A percentile compares a stretch with the other conserved stretches of the same genome.
Conservation (phyloP, 164 flowering plant genomes). For the Sextonia rubra region DNA sequence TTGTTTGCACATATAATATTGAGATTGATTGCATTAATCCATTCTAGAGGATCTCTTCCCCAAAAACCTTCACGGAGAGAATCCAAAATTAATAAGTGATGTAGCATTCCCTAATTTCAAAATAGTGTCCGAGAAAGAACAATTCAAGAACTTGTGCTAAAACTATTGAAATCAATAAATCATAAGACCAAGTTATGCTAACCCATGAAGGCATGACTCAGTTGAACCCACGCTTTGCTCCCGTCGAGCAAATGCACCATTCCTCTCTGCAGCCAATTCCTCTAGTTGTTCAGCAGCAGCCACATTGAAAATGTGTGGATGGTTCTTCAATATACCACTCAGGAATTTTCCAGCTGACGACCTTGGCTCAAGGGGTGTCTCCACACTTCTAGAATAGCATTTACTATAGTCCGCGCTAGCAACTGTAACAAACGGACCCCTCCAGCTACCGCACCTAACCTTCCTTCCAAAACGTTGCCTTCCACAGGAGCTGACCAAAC, state of each 20-base stretch:
- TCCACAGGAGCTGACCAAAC: slow-evolving; percentile 5
- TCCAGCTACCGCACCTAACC: neutral
- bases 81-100: neutral
- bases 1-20: too few relatives aligned
- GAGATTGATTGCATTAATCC: too few relatives aligned
- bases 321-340: slow-evolving; percentile 54
- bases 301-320: slow-evolving; percentile 45
- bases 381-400: slow-evolving; percentile 39
- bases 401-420: slow-evolving; percentile 41
- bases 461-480: neutral
- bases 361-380: slow-evolving; percentile 59
- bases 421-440: slow-evolving; percentile 5
- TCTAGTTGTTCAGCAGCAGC: slow-evolving; percentile 55
- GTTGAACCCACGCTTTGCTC: slow-evolving; percentile 40
- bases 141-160: too few relatives aligned
- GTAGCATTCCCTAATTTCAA: too few relatives aligned
- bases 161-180: too few relatives aligned
- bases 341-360: slow-evolving; percentile 52
- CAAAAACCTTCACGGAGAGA: too few relatives aligned
- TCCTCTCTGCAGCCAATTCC: slow-evolving; percentile 49
- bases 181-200: slow-evolving; percentile 2
- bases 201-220: slow-evolving; percentile 80
- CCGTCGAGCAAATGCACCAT: slow-evolving; percentile 46
- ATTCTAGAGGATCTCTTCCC: too few relatives aligned
- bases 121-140: too few relatives aligned